Percentiles rank a stretch among this genome's conserved stretches.
These are phyloP conservation scores for Fusarium equiseti DNA, from an alignment of 2,329 filamentous ascomycete genomes.

Conservation along the genomic window DNA sequence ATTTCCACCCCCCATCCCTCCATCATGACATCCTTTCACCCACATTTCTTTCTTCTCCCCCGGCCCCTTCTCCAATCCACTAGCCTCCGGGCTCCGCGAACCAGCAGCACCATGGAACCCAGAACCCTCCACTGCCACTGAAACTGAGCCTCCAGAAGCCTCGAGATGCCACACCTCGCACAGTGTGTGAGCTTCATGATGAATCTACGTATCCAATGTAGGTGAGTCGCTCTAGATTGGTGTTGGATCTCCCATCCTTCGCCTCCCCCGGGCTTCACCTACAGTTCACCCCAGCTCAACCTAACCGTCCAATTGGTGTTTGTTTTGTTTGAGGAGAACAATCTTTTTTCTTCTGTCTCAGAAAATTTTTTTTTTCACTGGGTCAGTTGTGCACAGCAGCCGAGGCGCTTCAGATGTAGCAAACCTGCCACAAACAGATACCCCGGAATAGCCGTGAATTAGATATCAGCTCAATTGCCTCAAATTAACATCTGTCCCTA, in stretches of 20 bases:
- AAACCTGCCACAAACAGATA: not conserved
- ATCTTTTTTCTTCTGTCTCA: conserved; percentile 10
- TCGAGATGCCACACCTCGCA: conserved; percentile 24
- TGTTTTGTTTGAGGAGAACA: conserved; percentile 29
- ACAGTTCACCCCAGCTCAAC: conserved; percentile 26
- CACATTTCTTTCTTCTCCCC: conserved; percentile 36
- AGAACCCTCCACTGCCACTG: conserved; percentile 14
- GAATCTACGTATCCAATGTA: conserved; percentile 1
- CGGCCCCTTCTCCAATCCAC: conserved; percentile 31
- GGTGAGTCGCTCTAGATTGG: conserved; percentile 36
- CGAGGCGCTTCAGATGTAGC: conserved; percentile 10
- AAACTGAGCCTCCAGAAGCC: conserved; percentile 32
- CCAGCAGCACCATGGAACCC: conserved; percentile 10
- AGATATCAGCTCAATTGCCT: conserved; percentile 2
- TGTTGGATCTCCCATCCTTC: conserved; percentile 38
- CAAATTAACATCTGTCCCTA: not conserved
- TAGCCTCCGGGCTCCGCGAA: conserved; percentile 27
- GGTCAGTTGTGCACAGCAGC: conserved; percentile 13
- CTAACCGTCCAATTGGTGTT: conserved; percentile 40
- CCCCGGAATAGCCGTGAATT: conserved; percentile 5
- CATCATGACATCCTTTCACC: conserved; percentile 42
- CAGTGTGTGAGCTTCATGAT: conserved; percentile 21
- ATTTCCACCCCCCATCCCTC: conserved; percentile 32
- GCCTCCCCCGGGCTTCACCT: conserved; percentile 35
- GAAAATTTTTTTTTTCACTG: conserved; percentile 7